phyloP scores from a whole-genome alignment of 2,329 filamentous ascomycete species.

The Herpotrichia juniperi region DNA sequence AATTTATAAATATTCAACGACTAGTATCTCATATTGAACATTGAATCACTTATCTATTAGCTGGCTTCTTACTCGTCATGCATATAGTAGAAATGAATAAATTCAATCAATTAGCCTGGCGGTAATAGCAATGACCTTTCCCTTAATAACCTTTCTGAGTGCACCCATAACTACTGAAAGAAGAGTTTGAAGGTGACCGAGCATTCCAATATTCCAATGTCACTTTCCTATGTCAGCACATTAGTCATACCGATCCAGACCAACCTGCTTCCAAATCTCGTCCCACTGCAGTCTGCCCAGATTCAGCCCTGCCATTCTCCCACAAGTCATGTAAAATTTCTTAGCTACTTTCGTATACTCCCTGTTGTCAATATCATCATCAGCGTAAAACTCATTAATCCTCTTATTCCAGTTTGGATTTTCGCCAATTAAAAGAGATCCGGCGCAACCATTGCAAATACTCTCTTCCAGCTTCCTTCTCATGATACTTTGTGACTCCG shows the following conservation, averaged over 20 bases:
- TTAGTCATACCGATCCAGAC: constrained; percentile 10
- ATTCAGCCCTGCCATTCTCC: constrained; percentile 4
- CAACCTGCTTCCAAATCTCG: constrained; percentile 4
- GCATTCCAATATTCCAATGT: too few species aligned
- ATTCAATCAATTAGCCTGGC: too few species aligned
- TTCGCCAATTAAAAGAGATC: constrained; percentile 11
- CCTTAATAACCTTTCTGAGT: too few species aligned
- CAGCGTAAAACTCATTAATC: constrained; percentile 10
- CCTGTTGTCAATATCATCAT: constrained; percentile 9
- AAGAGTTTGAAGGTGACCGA: too few species aligned
- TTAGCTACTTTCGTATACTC: constrained; percentile 16
- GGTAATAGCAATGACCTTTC: too few species aligned
- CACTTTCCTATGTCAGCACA: neutral
- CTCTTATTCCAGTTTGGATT: constrained; percentile 10
- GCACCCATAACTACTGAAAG: too few species aligned
- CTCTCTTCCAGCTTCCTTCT: constrained; percentile 11
- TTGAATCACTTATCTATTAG: too few species aligned
- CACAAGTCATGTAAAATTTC: constrained; percentile 11
- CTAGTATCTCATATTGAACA: too few species aligned
- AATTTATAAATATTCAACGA: too few species aligned
- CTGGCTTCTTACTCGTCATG: too few species aligned
- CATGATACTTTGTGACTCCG: neutral
- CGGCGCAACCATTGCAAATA: constrained; percentile 14
- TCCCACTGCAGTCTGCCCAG: neutral
- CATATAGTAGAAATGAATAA: too few species aligned